phyloP scores from a whole-genome alignment of 106 monocot species.

The Amphibolis antarctica region DNA sequence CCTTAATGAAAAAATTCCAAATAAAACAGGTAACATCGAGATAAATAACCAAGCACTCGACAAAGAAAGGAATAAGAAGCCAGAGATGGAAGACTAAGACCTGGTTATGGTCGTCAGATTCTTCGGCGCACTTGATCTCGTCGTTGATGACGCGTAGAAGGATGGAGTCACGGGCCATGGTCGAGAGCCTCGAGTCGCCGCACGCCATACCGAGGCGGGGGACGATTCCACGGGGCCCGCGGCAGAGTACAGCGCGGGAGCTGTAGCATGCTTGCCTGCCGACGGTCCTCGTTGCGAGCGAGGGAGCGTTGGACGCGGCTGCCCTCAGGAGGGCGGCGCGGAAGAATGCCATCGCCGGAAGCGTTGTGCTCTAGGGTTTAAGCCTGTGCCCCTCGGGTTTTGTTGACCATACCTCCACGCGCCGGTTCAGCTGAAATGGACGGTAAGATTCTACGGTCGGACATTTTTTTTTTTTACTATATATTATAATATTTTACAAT shows the following conservation, averaged over 20 bases:
- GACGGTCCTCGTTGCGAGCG: neutral
- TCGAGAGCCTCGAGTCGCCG: neutral
- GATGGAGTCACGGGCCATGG: slow-evolving; percentile 10
- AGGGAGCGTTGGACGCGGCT: neutral
- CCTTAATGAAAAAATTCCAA: no score
- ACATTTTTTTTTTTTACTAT: no score
- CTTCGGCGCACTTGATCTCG: slow-evolving; percentile 77
- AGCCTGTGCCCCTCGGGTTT: no score
- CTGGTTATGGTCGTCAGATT: slow-evolving; percentile 57
- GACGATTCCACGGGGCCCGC: neutral
- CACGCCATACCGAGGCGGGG: neutral
- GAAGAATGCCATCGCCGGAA: neutral
- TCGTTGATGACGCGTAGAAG: slow-evolving; percentile 48
- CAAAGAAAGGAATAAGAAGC: no score
- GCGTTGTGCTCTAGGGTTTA: neutral
- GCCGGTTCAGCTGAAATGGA: no score
- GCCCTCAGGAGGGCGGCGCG: neutral
- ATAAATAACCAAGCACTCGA: no score
- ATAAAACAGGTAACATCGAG: no score
- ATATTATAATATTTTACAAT: no score
- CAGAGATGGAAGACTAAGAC: slow-evolving; percentile 2
- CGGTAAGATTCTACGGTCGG: no score
- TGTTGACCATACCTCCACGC: no score
- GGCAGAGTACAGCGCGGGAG: neutral
- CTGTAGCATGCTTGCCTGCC: neutral